Conservation (phyloP, 352 stramenopile genomes). For the Hyaloperonospora brassicae region DNA sequence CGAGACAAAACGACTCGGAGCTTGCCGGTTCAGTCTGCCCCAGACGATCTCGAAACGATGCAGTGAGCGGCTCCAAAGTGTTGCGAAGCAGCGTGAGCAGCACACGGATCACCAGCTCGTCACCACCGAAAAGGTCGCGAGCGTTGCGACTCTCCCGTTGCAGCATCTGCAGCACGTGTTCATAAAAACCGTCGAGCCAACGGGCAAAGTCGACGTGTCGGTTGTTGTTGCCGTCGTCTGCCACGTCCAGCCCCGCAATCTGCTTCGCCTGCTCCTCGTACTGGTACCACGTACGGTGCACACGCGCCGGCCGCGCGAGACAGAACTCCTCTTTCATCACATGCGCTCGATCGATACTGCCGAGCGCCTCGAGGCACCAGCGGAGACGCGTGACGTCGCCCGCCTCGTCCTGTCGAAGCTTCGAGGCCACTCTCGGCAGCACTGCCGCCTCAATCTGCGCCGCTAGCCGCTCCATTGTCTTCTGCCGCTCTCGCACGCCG, state of each 20-base stretch:
- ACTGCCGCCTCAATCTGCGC: constrained; percentile 47
- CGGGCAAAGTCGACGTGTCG: constrained; percentile 16
- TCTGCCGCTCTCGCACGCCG: constrained; percentile 41
- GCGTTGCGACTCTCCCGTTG: constrained; percentile 39
- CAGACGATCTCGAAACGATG: constrained; percentile 50
- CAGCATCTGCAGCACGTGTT: constrained; percentile 44
- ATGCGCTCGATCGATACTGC: constrained; percentile 36
- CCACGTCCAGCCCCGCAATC: no score
- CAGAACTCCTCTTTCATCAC: constrained; percentile 46
- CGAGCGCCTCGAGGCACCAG: constrained; percentile 43
- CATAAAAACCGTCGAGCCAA: constrained; percentile 58
- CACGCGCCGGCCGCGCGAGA: constrained; percentile 28
- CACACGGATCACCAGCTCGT: constrained; percentile 18
- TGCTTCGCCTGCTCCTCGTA: constrained; percentile 10
- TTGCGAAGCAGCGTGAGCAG: constrained; percentile 41
- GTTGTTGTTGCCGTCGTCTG: constrained; percentile 4
- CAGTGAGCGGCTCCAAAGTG: constrained; percentile 38
- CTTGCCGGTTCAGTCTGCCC: constrained; percentile 15
- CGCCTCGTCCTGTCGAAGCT: constrained; percentile 33
- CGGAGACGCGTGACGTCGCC: constrained; percentile 35
- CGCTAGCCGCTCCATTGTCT: constrained; percentile 47
- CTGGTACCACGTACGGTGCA: constrained; percentile 54
- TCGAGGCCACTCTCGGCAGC: constrained; percentile 35
- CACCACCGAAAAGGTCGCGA: constrained; percentile 40
- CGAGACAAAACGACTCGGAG: constrained; percentile 20